phyloP scores from a whole-genome alignment of 2,329 filamentous ascomycete genomes.

The Thermochaetoides dissita region DNA sequence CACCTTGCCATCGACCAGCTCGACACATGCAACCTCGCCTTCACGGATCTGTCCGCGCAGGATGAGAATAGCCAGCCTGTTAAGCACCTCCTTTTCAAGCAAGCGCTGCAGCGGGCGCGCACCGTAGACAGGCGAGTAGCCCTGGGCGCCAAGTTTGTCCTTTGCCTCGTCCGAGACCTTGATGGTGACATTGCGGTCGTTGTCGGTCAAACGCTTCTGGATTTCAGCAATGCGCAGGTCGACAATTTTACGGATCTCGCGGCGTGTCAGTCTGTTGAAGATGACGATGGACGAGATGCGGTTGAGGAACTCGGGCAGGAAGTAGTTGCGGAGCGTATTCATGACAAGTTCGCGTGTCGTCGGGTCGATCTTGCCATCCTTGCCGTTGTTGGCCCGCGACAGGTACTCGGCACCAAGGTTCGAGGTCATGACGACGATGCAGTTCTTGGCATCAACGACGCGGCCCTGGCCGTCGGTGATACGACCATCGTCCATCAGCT shows the following conservation, averaged over 20 bases:
- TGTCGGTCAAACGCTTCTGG: constrained; percentile 75
- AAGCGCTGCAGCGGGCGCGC: constrained; percentile 76
- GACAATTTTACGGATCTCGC: constrained; percentile 89
- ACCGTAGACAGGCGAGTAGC: constrained; percentile 91
- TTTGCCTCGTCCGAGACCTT: constrained; percentile 73
- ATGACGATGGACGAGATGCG: constrained; percentile 93
- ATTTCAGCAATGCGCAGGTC: constrained; percentile 80
- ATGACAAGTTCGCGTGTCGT: constrained; percentile 82
- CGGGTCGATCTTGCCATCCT: constrained; percentile 73
- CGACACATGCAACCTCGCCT: constrained; percentile 68
- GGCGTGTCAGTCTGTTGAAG: constrained; percentile 87
- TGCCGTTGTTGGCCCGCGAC: constrained; percentile 58
- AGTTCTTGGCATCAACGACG: constrained; percentile 90
- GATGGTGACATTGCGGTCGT: constrained; percentile 75
- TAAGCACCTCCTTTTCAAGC: constrained; percentile 95
- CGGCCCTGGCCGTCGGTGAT: constrained; percentile 97
- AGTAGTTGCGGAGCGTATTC: constrained; percentile 82
- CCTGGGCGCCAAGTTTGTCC: constrained; percentile 80
- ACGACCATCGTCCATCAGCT: constrained; percentile 97
- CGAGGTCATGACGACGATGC: constrained; percentile 98
- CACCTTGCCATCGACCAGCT: constrained; percentile 67
- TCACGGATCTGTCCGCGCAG: constrained; percentile 73
- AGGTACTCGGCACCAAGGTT: constrained; percentile 93
- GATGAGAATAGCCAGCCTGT: constrained; percentile 81
- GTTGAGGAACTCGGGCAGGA: constrained; percentile 97